Percentiles rank a stretch among this genome's conserved stretches.
Conservation (phyloP, 2,329 filamentous ascomycete species). For the Fusarium euwallaceae region DNA sequence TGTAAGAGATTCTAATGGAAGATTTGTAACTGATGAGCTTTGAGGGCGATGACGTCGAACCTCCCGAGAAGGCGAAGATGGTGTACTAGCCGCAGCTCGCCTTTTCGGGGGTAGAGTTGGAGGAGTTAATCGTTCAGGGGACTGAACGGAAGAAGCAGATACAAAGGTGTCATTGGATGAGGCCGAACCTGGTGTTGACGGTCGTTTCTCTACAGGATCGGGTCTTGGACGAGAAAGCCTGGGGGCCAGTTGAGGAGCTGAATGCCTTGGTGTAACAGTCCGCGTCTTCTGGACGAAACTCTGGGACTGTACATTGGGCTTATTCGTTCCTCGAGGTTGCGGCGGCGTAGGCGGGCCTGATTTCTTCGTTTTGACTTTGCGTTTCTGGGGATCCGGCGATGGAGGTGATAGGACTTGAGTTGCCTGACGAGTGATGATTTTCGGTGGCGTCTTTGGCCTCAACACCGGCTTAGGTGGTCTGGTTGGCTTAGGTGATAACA, state of each 20-base stretch:
- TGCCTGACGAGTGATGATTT: slow-evolving; percentile 41
- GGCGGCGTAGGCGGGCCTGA: slow-evolving; percentile 55
- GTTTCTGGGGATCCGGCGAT: slow-evolving; percentile 50
- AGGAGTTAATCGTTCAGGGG: slow-evolving; percentile 48
- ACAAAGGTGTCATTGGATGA: slow-evolving; percentile 64
- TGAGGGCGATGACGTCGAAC: slow-evolving; percentile 46
- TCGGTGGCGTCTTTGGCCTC: slow-evolving; percentile 48
- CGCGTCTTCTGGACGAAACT: slow-evolving; percentile 11
- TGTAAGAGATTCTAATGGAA: slow-evolving; percentile 75
- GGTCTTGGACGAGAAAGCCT: slow-evolving; percentile 23
- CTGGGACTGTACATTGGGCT: slow-evolving; percentile 27
- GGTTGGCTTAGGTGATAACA: slow-evolving; percentile 52
- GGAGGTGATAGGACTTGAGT: slow-evolving; percentile 38
- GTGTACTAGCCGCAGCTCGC: slow-evolving; percentile 43
- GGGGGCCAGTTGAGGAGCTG: slow-evolving; percentile 23
- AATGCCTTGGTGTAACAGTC: slow-evolving; percentile 24
- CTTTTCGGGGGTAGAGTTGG: slow-evolving; percentile 31
- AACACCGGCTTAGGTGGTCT: slow-evolving; percentile 49
- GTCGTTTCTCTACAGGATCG: slow-evolving; percentile 26
- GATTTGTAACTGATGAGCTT: slow-evolving; percentile 52
- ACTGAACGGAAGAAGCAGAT: slow-evolving; percentile 55
- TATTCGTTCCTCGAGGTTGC: slow-evolving; percentile 49
- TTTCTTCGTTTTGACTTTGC: slow-evolving; percentile 26
- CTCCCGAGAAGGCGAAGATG: slow-evolving; percentile 55
- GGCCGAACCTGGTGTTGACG: slow-evolving; percentile 46